Evolutionary conservation across 163 green algal species (phyloP).

Genomic region (Scenedesmus sp.): DNA sequence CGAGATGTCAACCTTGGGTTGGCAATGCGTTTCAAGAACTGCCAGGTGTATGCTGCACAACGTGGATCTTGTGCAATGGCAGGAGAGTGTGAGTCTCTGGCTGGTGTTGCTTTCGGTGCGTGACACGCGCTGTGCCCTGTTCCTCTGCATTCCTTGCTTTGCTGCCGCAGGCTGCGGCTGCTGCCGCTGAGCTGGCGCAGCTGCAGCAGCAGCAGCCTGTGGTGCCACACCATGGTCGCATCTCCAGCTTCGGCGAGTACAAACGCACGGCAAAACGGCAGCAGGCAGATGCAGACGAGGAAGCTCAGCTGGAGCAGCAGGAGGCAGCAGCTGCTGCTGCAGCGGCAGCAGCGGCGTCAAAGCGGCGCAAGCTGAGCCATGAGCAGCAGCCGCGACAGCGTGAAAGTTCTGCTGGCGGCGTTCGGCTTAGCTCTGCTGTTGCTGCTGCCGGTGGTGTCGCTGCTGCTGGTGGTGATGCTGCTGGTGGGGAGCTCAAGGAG

Average conservation of each 20-base stretch:
- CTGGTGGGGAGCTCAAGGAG: constrained; percentile 27
- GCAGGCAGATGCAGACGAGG: constrained; percentile 8
- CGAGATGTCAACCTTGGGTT: no score
- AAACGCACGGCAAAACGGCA: constrained; percentile 17
- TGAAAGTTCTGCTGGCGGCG: not conserved
- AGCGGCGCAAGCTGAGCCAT: constrained; percentile 15
- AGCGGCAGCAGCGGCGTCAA: not conserved
- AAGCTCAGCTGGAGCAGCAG: constrained; percentile 1
- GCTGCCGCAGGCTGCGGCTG: not conserved
- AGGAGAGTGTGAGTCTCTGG: no score
- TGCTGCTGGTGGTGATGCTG: constrained; percentile 19
- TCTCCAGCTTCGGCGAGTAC: constrained; percentile 42
- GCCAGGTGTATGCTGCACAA: no score
- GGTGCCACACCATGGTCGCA: not conserved
- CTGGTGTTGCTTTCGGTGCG: no score
- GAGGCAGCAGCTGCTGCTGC: not conserved
- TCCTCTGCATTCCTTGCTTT: not conserved
- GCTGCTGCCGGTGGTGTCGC: not conserved
- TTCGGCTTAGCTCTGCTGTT: not conserved
- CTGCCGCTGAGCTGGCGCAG: constrained; percentile 29
- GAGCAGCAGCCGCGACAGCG: not conserved
- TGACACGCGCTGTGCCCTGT: not conserved
- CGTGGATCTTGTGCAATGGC: no score
- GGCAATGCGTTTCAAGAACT: no score
- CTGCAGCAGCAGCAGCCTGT: constrained; percentile 38